These are phyloP conservation scores for Aspergillus vadensis DNA, from an alignment of 2,329 filamentous ascomycete species.

Conservation along the genomic window DNA sequence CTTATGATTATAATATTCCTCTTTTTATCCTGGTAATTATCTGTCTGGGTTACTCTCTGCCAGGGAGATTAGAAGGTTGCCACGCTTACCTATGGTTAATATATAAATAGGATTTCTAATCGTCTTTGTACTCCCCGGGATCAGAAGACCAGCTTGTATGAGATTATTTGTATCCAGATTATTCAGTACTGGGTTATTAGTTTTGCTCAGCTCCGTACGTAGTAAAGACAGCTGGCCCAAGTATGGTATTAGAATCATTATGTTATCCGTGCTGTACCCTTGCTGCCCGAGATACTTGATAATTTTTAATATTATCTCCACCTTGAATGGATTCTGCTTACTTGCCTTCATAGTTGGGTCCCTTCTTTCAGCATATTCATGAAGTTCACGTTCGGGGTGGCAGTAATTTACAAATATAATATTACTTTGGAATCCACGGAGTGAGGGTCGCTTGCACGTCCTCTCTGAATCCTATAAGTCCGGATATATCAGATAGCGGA, in stretches of 20 bases:
- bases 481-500: slow-evolving; percentile 63
- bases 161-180: slow-evolving; percentile 69
- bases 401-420: slow-evolving; percentile 68
- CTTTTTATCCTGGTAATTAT: slow-evolving; percentile 80
- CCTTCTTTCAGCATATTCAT: slow-evolving; percentile 49
- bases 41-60: slow-evolving; percentile 39
- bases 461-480: slow-evolving; percentile 58
- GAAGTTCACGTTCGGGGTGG: slow-evolving; percentile 51
- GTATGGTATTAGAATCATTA: slow-evolving; percentile 73
- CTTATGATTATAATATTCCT: slow-evolving; percentile 70
- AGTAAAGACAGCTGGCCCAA: slow-evolving; percentile 67
- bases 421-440: slow-evolving; percentile 61
- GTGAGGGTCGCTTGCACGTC: slow-evolving; percentile 49
- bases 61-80: too few relatives aligned
- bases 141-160: slow-evolving; percentile 63
- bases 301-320: slow-evolving; percentile 63
- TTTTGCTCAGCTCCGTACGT: slow-evolving; percentile 53
- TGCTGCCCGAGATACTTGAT: slow-evolving; percentile 71
- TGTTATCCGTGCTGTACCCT: slow-evolving; percentile 64
- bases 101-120: slow-evolving; percentile 59
- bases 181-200: slow-evolving; percentile 67
- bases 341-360: slow-evolving; percentile 55
- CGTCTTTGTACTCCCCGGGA: slow-evolving; percentile 53
- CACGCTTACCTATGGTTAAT: slow-evolving; percentile 66
- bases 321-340: slow-evolving; percentile 68